Evolutionary conservation across 306 rosid genomes (phyloP), one percentile per base, ranked within the genome.

Genomic region (Hylodesmum podocarpum): DNA sequence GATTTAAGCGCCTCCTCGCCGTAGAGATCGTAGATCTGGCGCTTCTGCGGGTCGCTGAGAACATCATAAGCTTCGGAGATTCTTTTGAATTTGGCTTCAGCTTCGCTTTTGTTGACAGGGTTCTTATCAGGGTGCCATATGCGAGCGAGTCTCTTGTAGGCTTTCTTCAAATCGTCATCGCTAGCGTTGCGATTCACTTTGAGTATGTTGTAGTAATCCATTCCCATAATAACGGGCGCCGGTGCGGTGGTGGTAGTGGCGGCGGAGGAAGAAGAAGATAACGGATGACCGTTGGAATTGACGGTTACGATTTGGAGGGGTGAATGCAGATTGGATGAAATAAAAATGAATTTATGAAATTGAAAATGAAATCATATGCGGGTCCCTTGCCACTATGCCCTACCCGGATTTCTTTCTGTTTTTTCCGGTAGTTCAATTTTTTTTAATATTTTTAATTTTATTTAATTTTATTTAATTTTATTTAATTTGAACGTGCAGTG

Each of bases 111-210:
- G 36, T 88, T 84, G 1, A 44, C 81, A 0, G 91, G 97, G 78
- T 96, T 91, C 82, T 96, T 96, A 82, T 96, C 98, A 0, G 99
- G 99, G 73, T 92, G 99, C 98, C 97, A 92, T 21, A 89, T 88
- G 87, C 90, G 84, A 0, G 98, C 99, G 1, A 96, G 79, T 53
- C 96, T 79, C 87, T 83, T 91, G 80, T 96, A 96, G 0, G 97
- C 87, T 40, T 87, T 89, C 73, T 86, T 91, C 82, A 96, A 86
- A 82, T 92, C 99, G 0, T 92, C 97, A 2, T 96, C 99, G 77
- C 88, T 92, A 2, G 96, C 99, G 73, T 89, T 83, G 34, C 94
- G 83, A 67, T 90, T 87, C 63, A 96, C 99, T 78, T 96, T 92
- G 64, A 96, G 93, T 31, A 96, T 86, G 88, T 96, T 96, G 67